Conservation (phyloP, 441 rosid genomes). For the Capsella rubella region DNA sequence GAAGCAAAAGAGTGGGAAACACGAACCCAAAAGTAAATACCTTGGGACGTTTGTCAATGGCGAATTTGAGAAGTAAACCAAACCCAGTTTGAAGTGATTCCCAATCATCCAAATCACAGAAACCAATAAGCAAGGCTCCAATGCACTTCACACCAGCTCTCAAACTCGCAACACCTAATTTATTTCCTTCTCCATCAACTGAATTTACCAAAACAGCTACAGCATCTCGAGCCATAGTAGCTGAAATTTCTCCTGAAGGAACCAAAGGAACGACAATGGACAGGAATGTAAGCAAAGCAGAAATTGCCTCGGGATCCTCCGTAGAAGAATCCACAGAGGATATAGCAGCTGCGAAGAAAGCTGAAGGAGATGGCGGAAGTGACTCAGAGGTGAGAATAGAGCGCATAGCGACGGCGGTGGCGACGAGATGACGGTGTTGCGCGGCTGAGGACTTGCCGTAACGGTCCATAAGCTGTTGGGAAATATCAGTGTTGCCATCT, state of each 20-base stretch:
- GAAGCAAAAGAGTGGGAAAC: neutral
- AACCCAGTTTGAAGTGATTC: constrained; percentile 62
- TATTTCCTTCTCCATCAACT: constrained; percentile 53
- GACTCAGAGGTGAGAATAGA: constrained; percentile 76
- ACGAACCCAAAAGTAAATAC: constrained; percentile 40
- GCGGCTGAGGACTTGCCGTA: constrained; percentile 83
- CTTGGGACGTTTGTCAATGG: constrained; percentile 91
- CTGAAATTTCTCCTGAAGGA: constrained; percentile 54
- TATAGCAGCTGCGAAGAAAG: constrained; percentile 86
- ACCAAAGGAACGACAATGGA: constrained; percentile 65
- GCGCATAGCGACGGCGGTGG: constrained; percentile 88
- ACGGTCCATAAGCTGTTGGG: constrained; percentile 88
- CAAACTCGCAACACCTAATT: constrained; percentile 69
- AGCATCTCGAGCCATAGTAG: constrained; percentile 72
- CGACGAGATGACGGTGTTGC: constrained; percentile 90
- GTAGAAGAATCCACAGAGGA: constrained; percentile 51
- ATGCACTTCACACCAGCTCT: constrained; percentile 82
- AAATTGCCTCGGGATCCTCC: constrained; percentile 65
- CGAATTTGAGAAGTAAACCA: constrained; percentile 63
- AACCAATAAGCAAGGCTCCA: constrained; percentile 64
- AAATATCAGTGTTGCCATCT: constrained; percentile 62
- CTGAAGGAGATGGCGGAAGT: constrained; percentile 60
- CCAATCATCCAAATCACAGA: constrained; percentile 80
- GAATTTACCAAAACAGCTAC: constrained; percentile 61
- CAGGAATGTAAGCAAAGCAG: constrained; percentile 74